Evolutionary conservation across 768 basidiomycete species (phyloP).

Genomic region (Hygrophoropsis aurantiaca): DNA sequence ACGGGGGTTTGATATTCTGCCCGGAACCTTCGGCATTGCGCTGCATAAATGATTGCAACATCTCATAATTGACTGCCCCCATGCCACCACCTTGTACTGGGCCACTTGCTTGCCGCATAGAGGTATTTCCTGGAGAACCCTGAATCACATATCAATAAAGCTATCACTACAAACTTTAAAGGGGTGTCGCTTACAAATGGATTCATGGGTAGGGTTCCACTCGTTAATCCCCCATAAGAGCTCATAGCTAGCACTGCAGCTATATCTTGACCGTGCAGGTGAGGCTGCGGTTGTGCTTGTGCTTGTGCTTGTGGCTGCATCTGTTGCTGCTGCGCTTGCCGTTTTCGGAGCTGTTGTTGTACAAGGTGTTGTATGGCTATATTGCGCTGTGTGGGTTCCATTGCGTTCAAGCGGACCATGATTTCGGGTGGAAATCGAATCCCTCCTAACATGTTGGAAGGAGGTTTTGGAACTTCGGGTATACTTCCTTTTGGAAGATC

Average conservation of each 20-base stretch:
- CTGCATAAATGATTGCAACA: slow-evolving; percentile 49
- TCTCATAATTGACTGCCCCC: slow-evolving; percentile 36
- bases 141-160: background rate
- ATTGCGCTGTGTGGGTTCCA: slow-evolving; percentile 23
- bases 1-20: slow-evolving; percentile 13
- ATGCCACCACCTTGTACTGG: slow-evolving; percentile 22
- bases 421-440: slow-evolving; percentile 10
- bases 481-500: slow-evolving; percentile 29
- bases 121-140: background rate
- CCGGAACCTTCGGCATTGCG: slow-evolving; percentile 33
- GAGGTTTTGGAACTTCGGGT: slow-evolving; percentile 9
- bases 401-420: slow-evolving; percentile 16
- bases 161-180: background rate
- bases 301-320: slow-evolving; percentile 21
- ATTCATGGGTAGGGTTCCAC: slow-evolving; percentile 13
- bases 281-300: slow-evolving; percentile 15
- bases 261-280: slow-evolving; percentile 10
- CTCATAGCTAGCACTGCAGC: slow-evolving; percentile 13
- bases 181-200: slow-evolving; percentile 13
- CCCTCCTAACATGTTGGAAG: background rate
- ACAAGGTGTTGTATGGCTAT: slow-evolving; percentile 15
- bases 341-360: slow-evolving; percentile 10
- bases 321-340: slow-evolving; percentile 24
- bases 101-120: slow-evolving; percentile 8
- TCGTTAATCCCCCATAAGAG: slow-evolving; percentile 4